phyloP scores from a whole-genome alignment of 208 protist genomes.

The Plasmodiophora brassicae region DNA sequence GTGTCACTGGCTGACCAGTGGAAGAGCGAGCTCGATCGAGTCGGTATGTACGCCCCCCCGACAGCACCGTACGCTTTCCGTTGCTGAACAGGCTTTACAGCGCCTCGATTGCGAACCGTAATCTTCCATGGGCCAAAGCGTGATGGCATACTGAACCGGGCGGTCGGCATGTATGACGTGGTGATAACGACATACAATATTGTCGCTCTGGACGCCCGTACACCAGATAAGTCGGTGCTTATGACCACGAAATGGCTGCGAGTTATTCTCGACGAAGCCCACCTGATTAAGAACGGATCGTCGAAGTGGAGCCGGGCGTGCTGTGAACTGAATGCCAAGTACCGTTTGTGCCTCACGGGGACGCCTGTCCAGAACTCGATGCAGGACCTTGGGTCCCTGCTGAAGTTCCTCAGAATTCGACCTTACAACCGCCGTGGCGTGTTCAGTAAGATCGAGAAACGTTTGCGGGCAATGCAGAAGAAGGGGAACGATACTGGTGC shows the following conservation, averaged over 20 bases:
- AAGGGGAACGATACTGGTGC: background rate
- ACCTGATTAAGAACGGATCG: background rate
- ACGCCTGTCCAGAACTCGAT: conserved; percentile 21
- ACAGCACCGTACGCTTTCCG: background rate
- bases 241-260: background rate
- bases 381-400: background rate
- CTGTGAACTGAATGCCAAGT: background rate
- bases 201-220: background rate
- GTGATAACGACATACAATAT: background rate
- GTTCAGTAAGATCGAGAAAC: background rate
- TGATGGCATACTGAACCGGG: background rate
- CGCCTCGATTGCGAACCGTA: background rate
- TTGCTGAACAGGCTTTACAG: background rate
- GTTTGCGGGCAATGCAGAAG: background rate
- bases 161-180: background rate
- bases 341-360: background rate
- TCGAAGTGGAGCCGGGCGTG: background rate
- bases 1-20: conserved; percentile 7
- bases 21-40: background rate
- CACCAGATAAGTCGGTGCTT: background rate
- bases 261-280: conserved; percentile 7
- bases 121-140: conserved; percentile 3
- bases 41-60: background rate
- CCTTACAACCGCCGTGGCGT: background rate
- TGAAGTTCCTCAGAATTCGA: background rate